phyloP scores from a whole-genome alignment of 1,284 basidiomycete genomes.

The Irpex lacteus region DNA sequence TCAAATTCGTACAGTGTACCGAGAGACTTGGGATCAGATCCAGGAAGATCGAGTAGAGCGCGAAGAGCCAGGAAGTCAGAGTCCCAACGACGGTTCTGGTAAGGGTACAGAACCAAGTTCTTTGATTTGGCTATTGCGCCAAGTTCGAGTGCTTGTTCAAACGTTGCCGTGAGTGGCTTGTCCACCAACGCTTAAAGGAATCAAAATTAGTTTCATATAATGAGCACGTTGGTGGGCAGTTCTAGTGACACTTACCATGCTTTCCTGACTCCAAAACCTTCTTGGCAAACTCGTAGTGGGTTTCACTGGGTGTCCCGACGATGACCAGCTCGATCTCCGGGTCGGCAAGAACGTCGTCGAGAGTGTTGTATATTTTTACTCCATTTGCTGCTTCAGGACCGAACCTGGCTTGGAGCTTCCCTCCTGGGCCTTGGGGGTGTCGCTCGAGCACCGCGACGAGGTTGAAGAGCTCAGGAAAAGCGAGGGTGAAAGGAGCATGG shows the following conservation, averaged over 20 bases:
- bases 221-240: not conserved
- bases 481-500: constrained; percentile 76
- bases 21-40: constrained; percentile 48
- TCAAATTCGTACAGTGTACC: constrained; percentile 74
- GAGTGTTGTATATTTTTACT: constrained; percentile 50
- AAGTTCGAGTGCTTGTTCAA: constrained; percentile 65
- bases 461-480: constrained; percentile 70
- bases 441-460: constrained; percentile 68
- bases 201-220: not conserved
- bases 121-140: constrained; percentile 64
- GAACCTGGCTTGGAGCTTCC: constrained; percentile 63
- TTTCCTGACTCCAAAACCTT: constrained; percentile 70
- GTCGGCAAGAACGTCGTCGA: constrained; percentile 59
- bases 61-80: constrained; percentile 79
- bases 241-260: constrained; percentile 50
- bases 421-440: constrained; percentile 54
- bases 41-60: constrained; percentile 57
- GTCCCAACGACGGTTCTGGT: constrained; percentile 84
- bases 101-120: constrained; percentile 68
- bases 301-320: constrained; percentile 77
- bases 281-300: constrained; percentile 74
- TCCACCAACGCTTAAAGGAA: constrained; percentile 67
- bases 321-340: constrained; percentile 66
- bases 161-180: constrained; percentile 77
- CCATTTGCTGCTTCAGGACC: constrained; percentile 39